Base-by-base conservation (phyloP, 148 eudicot species). In the Vaccinium macrocarpon region DNA sequence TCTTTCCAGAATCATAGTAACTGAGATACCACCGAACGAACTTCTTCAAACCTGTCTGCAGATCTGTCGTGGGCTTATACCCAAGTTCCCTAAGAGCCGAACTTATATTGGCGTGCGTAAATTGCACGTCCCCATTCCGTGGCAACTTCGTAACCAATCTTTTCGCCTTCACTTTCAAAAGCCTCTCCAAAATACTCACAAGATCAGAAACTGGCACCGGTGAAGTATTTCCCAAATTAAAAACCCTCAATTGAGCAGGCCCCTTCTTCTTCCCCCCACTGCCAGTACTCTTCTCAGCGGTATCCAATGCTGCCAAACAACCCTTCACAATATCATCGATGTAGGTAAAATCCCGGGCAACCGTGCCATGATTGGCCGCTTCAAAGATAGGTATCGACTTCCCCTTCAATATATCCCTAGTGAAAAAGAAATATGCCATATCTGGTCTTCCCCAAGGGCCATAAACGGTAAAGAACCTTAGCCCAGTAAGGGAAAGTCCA, bases 401-500 rank as follows among this genome's bases (percentile, higher is more conserved):
- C 66, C 95, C 92, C 62, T 91, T 91, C 90, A 94, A 87, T 1
- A 94, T 94, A 87, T 93, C 98, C 86, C 79, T 90, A 8, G 95
- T 93, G 59, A 94, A 94, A 80, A 94, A 94, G 88, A 93, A 94
- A 72, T 94, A 94, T 0, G 97, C 97, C 97, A 94, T 94, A 51
- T 94, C 97, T 21, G 97, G 97, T 82, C 98, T 92, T 66, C 98
- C 98, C 98, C 98, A 94, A 48, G 95, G 95, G 0, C 98, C 98
- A 86, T 94, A 94, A 73, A 94, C 98, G 5, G 98, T 94, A 82
- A 94, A 94, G 81, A 94, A 94, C 77, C 98, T 87, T 88, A 94
- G 88, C 48, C 92, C 98, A 2, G 95, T 93, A 0, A 94, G 73
- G 2, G 96, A 93, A 48, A 94, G 87, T 0, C 98, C 98, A 81